Conservation (phyloP, 2,329 filamentous ascomycete genomes). For the Penicillium sp. region DNA sequence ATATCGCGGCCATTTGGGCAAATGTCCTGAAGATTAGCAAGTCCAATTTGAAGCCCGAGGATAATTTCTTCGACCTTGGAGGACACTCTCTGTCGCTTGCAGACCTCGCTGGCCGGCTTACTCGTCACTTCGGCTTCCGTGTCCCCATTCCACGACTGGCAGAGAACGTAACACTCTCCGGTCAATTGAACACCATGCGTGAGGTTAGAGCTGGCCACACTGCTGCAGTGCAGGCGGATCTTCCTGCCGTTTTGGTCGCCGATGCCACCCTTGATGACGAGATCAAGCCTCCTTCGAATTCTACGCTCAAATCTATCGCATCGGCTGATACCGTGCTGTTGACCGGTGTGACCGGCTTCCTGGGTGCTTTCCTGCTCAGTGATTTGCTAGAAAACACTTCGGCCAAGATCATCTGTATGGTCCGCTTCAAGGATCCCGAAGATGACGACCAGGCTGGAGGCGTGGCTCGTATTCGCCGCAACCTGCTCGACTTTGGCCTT, state of each 20-base stretch:
- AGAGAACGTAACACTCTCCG: conserved; percentile 67
- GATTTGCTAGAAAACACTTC: conserved; percentile 66
- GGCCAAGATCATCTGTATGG: conserved; percentile 69
- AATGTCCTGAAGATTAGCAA: conserved; percentile 64
- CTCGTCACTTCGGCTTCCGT: conserved; percentile 68
- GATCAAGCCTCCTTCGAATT: conserved; percentile 56
- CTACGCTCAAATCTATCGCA: conserved; percentile 58
- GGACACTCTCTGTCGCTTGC: conserved; percentile 77
- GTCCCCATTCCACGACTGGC: conserved; percentile 70
- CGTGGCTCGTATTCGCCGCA: conserved; percentile 70
- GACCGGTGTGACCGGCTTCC: conserved; percentile 73
- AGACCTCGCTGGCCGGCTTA: conserved; percentile 68
- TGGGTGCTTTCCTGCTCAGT: conserved; percentile 71
- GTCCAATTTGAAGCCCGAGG: conserved; percentile 62
- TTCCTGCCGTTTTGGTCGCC: conserved; percentile 66
- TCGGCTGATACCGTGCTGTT: conserved; percentile 68
- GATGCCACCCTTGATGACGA: conserved; percentile 68
- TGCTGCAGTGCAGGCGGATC: conserved; percentile 70
- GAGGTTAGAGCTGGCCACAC: conserved; percentile 70
- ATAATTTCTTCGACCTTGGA: conserved; percentile 78
- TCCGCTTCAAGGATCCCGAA: conserved; percentile 67
- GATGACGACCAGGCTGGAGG: conserved; percentile 64
- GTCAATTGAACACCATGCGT: conserved; percentile 69
- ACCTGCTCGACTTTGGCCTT: conserved; percentile 72
- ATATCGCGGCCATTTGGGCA: conserved; percentile 71